Percentiles rank a stretch among this genome's conserved stretches.
These are phyloP conservation scores for Cerrena zonata DNA, from an alignment of 1,284 basidiomycete genomes.

Conservation along the genomic window DNA sequence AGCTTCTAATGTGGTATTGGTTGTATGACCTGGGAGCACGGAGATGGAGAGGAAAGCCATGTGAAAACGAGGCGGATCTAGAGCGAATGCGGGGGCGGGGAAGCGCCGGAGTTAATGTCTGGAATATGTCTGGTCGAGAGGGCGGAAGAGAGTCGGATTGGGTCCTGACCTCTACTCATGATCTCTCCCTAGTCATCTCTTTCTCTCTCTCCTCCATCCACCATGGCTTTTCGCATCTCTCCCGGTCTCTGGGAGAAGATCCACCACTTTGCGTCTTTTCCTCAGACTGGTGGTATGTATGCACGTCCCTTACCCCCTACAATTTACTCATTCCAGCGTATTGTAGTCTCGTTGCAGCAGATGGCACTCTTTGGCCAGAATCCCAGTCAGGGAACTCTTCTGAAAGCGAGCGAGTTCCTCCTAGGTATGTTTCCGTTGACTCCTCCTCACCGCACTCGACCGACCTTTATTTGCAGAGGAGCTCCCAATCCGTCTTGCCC, in stretches of 20 bases:
- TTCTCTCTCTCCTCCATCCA: conserved; percentile 5
- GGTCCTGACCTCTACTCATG: not conserved
- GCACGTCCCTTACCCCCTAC: not conserved
- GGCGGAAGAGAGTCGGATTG: not conserved
- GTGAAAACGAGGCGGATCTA: conserved; percentile 1
- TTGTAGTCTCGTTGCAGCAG: conserved; percentile 82
- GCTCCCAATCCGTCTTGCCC: conserved; percentile 89
- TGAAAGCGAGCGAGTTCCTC: conserved; percentile 81
- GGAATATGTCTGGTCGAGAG: not conserved
- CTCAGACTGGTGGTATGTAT: conserved; percentile 78
- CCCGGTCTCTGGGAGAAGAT: conserved; percentile 87
- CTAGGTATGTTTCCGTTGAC: conserved; percentile 43
- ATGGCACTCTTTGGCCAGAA: conserved; percentile 88
- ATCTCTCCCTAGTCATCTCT: not conserved
- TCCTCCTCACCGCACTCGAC: not conserved
- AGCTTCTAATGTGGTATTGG: no score
- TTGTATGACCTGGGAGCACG: no score
- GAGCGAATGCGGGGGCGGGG: not conserved
- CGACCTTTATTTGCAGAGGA: conserved; percentile 52
- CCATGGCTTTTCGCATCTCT: conserved; percentile 59
- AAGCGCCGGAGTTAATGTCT: not conserved
- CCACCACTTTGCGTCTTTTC: conserved; percentile 90
- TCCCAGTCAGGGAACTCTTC: conserved; percentile 80
- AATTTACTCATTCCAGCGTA: conserved; percentile 1
- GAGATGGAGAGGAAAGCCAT: not conserved